Percentiles rank a stretch among this genome's conserved stretches.
phyloP scores from a whole-genome alignment of 192 early-diverging fungal species.

The Coemansia sp. region DNA sequence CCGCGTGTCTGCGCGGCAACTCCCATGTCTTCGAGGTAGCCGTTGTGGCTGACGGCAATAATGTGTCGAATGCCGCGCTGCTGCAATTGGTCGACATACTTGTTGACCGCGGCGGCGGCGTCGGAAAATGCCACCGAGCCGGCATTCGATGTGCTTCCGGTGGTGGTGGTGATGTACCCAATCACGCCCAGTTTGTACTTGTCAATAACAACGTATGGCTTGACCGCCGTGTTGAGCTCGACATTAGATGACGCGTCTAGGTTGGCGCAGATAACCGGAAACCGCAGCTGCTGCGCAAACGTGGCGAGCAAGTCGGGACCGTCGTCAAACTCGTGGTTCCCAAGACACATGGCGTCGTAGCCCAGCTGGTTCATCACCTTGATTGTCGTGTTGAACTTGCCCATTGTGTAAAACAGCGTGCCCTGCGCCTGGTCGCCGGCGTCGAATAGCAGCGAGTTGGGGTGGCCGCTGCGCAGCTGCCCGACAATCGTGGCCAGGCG shows the following conservation, averaged over 20 bases:
- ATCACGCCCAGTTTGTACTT: conserved; percentile 57
- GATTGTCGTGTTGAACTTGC: conserved; percentile 39
- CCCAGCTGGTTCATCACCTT: conserved; percentile 61
- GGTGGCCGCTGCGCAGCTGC: conserved; percentile 47
- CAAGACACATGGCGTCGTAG: conserved; percentile 60
- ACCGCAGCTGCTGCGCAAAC: conserved; percentile 54
- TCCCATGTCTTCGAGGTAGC: conserved; percentile 66
- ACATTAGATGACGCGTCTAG: conserved; percentile 56
- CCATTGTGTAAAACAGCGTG: conserved; percentile 66
- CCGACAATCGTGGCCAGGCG: conserved; percentile 60
- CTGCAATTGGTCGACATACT: conserved; percentile 59
- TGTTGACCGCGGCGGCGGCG: conserved; percentile 57
- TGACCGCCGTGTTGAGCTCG: conserved; percentile 48
- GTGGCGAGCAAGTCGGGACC: conserved; percentile 53
- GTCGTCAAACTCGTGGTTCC: conserved; percentile 74
- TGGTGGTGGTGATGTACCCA: conserved; percentile 61
- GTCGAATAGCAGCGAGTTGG: conserved; percentile 61
- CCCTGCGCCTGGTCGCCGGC: conserved; percentile 63
- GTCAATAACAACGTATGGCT: conserved; percentile 64
- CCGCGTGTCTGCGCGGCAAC: conserved; percentile 59
- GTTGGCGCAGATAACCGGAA: conserved; percentile 65
- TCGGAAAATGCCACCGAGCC: conserved; percentile 56
- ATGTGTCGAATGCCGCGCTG: conserved; percentile 60
- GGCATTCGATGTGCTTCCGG: conserved; percentile 54
- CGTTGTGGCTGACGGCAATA: conserved; percentile 68